These are phyloP conservation scores for Nakaseomyces bracarensis DNA, from an alignment of 1,139 yeast species.

Conservation along the genomic window DNA sequence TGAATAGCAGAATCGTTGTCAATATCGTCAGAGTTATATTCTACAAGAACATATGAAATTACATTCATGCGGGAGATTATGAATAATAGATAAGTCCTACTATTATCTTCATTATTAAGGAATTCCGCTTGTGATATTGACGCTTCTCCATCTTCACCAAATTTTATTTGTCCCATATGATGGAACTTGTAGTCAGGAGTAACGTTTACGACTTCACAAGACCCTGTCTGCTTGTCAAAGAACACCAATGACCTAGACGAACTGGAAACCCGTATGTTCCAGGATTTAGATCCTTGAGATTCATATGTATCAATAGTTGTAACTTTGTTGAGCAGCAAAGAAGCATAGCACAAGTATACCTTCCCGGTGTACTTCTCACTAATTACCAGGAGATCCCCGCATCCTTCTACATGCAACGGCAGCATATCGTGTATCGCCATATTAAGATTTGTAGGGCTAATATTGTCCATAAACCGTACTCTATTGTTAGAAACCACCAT, in stretches of 20 bases:
- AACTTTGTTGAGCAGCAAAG: not conserved
- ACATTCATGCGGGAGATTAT: not conserved
- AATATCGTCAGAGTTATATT: not conserved
- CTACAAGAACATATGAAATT: not conserved
- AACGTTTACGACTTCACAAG: not conserved
- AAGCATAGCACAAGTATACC: not conserved
- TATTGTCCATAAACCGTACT: not conserved
- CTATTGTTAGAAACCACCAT: not conserved
- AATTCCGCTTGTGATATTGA: not conserved
- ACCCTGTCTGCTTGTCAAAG: not conserved
- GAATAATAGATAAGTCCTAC: not conserved
- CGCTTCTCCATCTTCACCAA: slow-evolving; percentile 1
- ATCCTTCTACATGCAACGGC: not conserved
- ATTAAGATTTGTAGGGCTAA: not conserved
- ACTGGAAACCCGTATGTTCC: not conserved
- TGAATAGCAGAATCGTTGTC: not conserved
- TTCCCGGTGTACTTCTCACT: slow-evolving; percentile 2
- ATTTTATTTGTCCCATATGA: not conserved
- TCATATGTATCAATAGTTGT: not conserved
- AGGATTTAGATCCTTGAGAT: not conserved
- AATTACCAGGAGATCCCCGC: not conserved
- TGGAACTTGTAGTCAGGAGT: not conserved
- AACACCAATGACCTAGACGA: not conserved
- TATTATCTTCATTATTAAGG: not conserved
- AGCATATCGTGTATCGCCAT: not conserved